Conservation (phyloP, 208 protist genomes). For the Crithidia brevicula region DNA sequence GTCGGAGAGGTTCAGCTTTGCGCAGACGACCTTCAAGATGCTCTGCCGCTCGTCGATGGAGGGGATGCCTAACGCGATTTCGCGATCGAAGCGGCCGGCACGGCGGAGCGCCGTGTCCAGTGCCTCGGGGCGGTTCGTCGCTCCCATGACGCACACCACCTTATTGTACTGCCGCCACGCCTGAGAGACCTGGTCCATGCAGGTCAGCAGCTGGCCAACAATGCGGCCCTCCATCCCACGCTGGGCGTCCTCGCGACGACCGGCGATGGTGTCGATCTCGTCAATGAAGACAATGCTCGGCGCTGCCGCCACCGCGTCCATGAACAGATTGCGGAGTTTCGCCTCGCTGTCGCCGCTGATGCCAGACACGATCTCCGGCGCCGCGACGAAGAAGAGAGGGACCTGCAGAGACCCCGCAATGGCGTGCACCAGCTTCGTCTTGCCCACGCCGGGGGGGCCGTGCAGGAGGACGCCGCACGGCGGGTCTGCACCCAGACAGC, state of each 20-base stretch:
- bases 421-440: conserved; percentile 96
- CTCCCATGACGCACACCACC: conserved; percentile 95
- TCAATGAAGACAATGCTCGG: conserved; percentile 99
- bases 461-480: conserved; percentile 96
- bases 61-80: conserved; percentile 97
- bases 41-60: conserved; percentile 89
- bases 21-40: conserved; percentile 90
- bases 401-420: conserved; percentile 95
- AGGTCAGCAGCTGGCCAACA: conserved; percentile 98
- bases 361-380: conserved; percentile 97
- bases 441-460: conserved; percentile 97
- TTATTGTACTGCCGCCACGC: conserved; percentile 88
- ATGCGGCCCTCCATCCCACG: conserved; percentile 99
- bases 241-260: conserved; percentile 94
- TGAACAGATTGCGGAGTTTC: conserved; percentile 97
- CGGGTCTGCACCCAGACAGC: conserved; percentile 94
- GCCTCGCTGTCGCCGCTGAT: conserved; percentile 99
- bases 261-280: conserved; percentile 98
- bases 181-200: conserved; percentile 96
- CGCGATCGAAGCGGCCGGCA: conserved; percentile 97
- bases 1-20: conserved; percentile 76
- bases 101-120: conserved; percentile 97
- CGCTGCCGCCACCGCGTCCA: conserved; percentile 90
- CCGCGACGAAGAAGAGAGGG: conserved; percentile 95
- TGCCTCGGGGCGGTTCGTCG: conserved; percentile 96